Evolutionary conservation across 768 basidiomycete genomes (phyloP), one percentile per base, ranked within the genome.

Genomic region (Crucibulum laeve): DNA sequence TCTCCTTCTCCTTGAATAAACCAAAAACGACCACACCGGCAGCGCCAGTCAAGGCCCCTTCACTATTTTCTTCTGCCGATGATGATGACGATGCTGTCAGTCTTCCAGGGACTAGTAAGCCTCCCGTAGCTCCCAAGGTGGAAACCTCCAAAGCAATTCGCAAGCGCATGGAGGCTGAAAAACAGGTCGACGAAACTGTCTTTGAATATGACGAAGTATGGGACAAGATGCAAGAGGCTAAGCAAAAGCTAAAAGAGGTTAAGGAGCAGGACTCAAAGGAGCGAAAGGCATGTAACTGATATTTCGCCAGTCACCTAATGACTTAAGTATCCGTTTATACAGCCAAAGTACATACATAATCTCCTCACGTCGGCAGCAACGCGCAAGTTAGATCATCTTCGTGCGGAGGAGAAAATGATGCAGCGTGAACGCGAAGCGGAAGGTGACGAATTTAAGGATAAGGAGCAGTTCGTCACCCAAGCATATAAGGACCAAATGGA

Each of bases 321-420:
- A 19, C 44, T 28, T 39, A 47, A 37, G 45, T 19, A 15, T 6
- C 24, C 13, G 13, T 15, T n/a, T 7, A 30, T 25, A 35, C 40
- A 94, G 90, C 95, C 95, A 1, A 97, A 96, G 69, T 98, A 98
- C 57, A 96, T 98, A 41, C 74, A 76, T 28, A 79, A 76, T 19
- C 76, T 98, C 25, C 69, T 98, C 2, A 65, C 69, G 13, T 79
- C 90, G 5, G 93, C 96, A 22, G 81, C 83, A n/a, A 91, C 91
- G 21, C 77, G 96, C 19, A 81, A 84, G 54, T 62, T 95, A 38
- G 96, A 99, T 61, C 78, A 90, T 55, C 65, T 98, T 8, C 76
- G 93, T 42, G 96, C 96, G 0, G 96, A 99, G 63, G 95, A 98
- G 65, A 97, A 98, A 73, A 87, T 95, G 87, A 85, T 97, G 59